These are phyloP conservation scores for Cladophialophora exuberans DNA, from an alignment of 2,329 filamentous ascomycete species.

Conservation along the genomic window DNA sequence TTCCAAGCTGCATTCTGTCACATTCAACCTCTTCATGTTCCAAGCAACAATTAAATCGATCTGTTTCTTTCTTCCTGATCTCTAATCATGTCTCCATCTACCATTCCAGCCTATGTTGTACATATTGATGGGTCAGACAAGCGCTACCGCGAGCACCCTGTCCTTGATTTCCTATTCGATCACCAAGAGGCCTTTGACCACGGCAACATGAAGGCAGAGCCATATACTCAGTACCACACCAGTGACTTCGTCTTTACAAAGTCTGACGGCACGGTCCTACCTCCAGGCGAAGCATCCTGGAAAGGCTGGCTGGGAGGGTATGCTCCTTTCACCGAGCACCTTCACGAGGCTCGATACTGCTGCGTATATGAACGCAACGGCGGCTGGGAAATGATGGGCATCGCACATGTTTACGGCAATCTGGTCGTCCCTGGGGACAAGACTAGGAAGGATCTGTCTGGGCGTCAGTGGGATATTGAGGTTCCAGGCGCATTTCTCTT, in stretches of 20 bases:
- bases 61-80: too few relatives aligned
- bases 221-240: slow-evolving; percentile 14
- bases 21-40: too few relatives aligned
- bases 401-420: slow-evolving; percentile 17
- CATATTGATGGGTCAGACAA: slow-evolving; percentile 3
- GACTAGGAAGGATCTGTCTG: slow-evolving; percentile 9
- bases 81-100: neutral
- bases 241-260: slow-evolving; percentile 20
- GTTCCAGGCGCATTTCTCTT: slow-evolving; percentile 17
- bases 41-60: too few relatives aligned
- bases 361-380: slow-evolving; percentile 10
- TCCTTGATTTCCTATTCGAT: slow-evolving; percentile 13
- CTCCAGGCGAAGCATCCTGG: slow-evolving; percentile 20
- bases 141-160: slow-evolving; percentile 10
- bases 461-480: slow-evolving; percentile 16
- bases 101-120: slow-evolving; percentile 1
- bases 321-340: slow-evolving; percentile 17
- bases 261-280: slow-evolving; percentile 16
- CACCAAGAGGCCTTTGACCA: slow-evolving; percentile 11
- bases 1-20: too few relatives aligned
- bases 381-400: slow-evolving; percentile 23
- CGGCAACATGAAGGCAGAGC: slow-evolving; percentile 6
- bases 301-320: slow-evolving; percentile 13
- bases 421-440: slow-evolving; percentile 18
- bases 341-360: slow-evolving; percentile 18